A percentile compares a stretch with the other conserved stretches of the same genome.
phyloP scores from a whole-genome alignment of 2,329 filamentous ascomycete genomes.

The Uncinocarpus reesii region DNA sequence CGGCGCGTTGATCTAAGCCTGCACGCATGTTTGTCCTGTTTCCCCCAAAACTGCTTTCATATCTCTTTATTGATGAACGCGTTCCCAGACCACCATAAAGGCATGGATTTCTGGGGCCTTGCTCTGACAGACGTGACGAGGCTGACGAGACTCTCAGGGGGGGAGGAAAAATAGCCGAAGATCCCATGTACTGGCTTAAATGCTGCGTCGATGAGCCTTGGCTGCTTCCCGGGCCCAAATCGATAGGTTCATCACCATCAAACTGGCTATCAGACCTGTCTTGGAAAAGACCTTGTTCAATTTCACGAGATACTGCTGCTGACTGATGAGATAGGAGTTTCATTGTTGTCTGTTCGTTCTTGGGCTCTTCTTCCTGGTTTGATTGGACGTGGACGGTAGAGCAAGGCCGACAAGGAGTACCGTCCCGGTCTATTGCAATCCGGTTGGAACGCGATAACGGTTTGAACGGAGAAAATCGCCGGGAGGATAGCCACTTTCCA shows the following conservation, averaged over 20 bases:
- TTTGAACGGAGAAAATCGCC: slow-evolving; percentile 7
- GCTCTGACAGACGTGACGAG: slow-evolving; percentile 5
- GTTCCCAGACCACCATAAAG: slow-evolving; percentile 11
- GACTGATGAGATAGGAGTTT: slow-evolving; percentile 4
- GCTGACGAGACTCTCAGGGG: slow-evolving; percentile 11
- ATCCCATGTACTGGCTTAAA: slow-evolving; percentile 13
- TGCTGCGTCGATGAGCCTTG: slow-evolving; percentile 16
- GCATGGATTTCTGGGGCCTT: slow-evolving; percentile 7
- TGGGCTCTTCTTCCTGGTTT: neutral
- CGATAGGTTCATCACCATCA: neutral
- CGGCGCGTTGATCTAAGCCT: neutral
- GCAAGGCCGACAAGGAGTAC: neutral
- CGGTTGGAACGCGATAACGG: neutral
- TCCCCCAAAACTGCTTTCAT: neutral
- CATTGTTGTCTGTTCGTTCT: slow-evolving; percentile 1
- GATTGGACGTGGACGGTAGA: neutral
- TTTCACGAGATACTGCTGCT: slow-evolving; percentile 1
- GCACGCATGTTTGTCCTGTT: neutral
- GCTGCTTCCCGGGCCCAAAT: slow-evolving; percentile 16
- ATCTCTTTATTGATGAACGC: slow-evolving; percentile 2
- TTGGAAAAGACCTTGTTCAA: slow-evolving; percentile 1
- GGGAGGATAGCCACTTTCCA: slow-evolving; percentile 3
- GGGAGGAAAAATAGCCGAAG: slow-evolving; percentile 12
- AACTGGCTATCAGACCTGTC: slow-evolving; percentile 4
- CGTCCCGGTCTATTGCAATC: neutral